Percentiles rank a stretch among this genome's conserved stretches.
phyloP scores from a whole-genome alignment of 2,329 filamentous ascomycete species.

The Ophioceras dolichostomum region DNA sequence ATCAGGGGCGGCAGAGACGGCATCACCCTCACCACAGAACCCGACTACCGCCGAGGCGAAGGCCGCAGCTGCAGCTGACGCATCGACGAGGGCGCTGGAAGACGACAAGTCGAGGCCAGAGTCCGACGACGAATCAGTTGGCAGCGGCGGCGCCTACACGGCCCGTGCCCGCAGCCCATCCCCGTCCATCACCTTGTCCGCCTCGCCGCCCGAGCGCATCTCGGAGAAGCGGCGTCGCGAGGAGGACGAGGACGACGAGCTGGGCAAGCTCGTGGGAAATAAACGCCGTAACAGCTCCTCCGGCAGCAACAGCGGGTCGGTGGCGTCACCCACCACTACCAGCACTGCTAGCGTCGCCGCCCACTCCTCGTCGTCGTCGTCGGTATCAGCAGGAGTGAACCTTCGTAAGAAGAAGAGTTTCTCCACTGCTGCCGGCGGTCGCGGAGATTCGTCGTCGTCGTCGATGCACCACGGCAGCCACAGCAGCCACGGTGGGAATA shows the following conservation, averaged over 20 bases:
- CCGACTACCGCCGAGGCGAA: conserved; percentile 11
- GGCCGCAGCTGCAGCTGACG: conserved; percentile 8
- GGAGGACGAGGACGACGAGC: conserved; percentile 84
- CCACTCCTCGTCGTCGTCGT: background rate
- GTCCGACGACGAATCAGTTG: conserved; percentile 7
- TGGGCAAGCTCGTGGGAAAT: conserved; percentile 65
- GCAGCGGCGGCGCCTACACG: conserved; percentile 18
- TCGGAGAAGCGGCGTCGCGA: conserved; percentile 85
- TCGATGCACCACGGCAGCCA: background rate
- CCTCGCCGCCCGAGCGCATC: conserved; percentile 54
- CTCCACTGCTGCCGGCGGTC: too few species aligned
- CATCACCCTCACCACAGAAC: too few species aligned
- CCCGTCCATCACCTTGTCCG: conserved; percentile 10
- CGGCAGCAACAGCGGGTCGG: conserved; percentile 15
- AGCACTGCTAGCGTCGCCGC: too few species aligned
- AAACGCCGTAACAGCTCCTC: conserved; percentile 48
- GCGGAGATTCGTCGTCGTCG: background rate
- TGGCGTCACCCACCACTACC: conserved; percentile 20
- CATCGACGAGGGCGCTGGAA: conserved; percentile 12
- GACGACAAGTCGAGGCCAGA: conserved; percentile 7
- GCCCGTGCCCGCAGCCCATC: conserved; percentile 6
- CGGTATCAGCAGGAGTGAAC: too few species aligned
- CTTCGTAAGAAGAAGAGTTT: background rate
- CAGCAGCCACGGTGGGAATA: background rate
- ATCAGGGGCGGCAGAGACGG: conserved; percentile 14